Base-by-base conservation (phyloP, 768 basidiomycete species). In the Mycena latifolia region DNA sequence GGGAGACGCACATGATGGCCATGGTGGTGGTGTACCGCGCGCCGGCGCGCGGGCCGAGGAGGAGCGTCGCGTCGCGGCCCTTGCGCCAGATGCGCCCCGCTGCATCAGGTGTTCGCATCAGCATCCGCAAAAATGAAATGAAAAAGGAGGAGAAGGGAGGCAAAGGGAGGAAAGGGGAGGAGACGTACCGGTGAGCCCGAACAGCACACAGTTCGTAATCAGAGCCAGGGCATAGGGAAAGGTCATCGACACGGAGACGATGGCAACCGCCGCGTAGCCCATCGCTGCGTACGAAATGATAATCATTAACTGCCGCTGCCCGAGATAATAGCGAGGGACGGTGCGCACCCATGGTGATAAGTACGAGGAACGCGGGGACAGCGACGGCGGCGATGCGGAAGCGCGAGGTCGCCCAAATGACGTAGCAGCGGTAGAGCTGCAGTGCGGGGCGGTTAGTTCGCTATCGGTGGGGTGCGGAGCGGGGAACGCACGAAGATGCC, bases 81-180 rank as follows among this genome's bases (percentile, higher is more conserved):
- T 47, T 48, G 1, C 11, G 35, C 61, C 53, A 62, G 35, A 62
- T 55, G 31, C 53, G 31, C 33, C 61, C 61, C 5, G 61, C 61
- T 54, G 31, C 10, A 14, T 8, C 39, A 29, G n/a, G n/a, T n/a
- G n/a, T n/a, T n/a, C 7, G 33, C 8, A 7, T 35, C 33, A 35
- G 14, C 14, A n/a, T 7, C 14, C 33, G 33, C 14, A 6, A 35
- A 14, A n/a, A n/a, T n/a, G n/a, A n/a, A n/a, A n/a, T n/a, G n/a
- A n/a, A n/a, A n/a, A n/a, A n/a, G n/a, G n/a, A n/a, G n/a, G n/a
- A n/a, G n/a, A n/a, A n/a, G n/a, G n/a, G n/a, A n/a, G n/a, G n/a
- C n/a, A 7, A 14, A 7, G 33, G 33, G 14, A 7, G 14, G 8
- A 6, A 35, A 35, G 33, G 14, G 33, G 8, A 35, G 33, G 14